Conservation (phyloP, 495 filamentous ascomycete species). For the Parathielavia appendiculata region DNA sequence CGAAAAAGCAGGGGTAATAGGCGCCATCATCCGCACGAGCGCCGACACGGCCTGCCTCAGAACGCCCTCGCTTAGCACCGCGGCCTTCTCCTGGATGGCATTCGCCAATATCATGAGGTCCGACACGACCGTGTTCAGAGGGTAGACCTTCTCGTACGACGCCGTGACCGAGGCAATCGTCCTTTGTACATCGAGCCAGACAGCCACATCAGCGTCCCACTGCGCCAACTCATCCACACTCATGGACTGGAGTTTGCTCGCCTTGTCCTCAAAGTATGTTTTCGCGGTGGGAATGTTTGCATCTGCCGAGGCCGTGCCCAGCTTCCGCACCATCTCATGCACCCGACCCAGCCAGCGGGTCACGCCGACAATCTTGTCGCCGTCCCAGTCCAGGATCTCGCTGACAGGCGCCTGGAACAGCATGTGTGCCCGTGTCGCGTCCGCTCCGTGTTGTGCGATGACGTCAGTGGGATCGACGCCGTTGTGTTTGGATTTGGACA, state of each 20-base stretch:
- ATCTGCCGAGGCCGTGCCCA: constrained; percentile 14
- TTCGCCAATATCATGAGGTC: constrained; percentile 79
- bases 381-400: constrained; percentile 85
- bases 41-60: constrained; percentile 34
- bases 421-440: constrained; percentile 79
- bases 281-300: constrained; percentile 4
- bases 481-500: constrained; percentile 95
- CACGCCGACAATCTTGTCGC: constrained; percentile 72
- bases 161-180: constrained; percentile 63
- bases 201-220: constrained; percentile 49
- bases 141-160: constrained; percentile 63
- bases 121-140: constrained; percentile 76
- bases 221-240: constrained; percentile 19
- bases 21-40: constrained; percentile 67
- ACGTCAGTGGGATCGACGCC: constrained; percentile 76
- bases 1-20: constrained; percentile 69
- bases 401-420: constrained; percentile 79
- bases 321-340: constrained; percentile 50
- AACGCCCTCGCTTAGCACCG: constrained; percentile 24
- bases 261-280: constrained; percentile 30
- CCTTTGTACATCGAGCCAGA: constrained; percentile 60
- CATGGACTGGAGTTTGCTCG: constrained; percentile 16
- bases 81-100: constrained; percentile 38
- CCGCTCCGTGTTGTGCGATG: constrained; percentile 69
- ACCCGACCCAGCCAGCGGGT: constrained; percentile 71